Base-by-base conservation (phyloP, 768 basidiomycete genomes). In the Dendrothele bispora region DNA sequence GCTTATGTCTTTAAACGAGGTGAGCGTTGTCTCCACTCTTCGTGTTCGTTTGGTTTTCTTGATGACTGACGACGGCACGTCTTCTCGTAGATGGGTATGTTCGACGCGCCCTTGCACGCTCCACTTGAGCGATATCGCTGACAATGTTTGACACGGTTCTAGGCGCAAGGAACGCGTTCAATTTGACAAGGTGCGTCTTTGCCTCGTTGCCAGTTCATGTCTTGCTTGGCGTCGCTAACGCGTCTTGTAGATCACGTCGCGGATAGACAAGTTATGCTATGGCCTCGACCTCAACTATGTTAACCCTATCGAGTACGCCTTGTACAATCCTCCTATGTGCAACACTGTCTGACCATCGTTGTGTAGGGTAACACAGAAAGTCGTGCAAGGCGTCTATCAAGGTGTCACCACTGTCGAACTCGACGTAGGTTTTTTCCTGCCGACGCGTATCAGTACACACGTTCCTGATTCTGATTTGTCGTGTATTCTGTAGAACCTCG, bases 351-450 rank as follows among this genome's bases (percentile, higher is more conserved):
- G 21, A 25, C 59, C 27, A 64, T 29, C 11, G 0, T 28, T 43
- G 24, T 18, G 7, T 52, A 95, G 91, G 60, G 83, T 94, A 20
- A 82, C 91, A 6, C 90, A 94, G 70, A 95, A 95, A 65, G 95
- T 97, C 49, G 88, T 95, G 35, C 80, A 83, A 21, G 95, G 94
- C 54, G 91, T 97, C 17, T 97, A 97, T 62, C 85, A 88, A 56
- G 95, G 94, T 18, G 94, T 98, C 21, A 99, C 95, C 1, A 99
- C 97, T 4, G 88, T 91, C 50, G 97, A 99, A 29, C 46, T 55
- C 41, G 54, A 55, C 22, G 28, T 37, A 30, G 2, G 8, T 27
- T 29, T 32, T 35, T 7, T 11, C 22, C 32, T 18, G 10, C 39
- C 1, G 22, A 28, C 17, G 7, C 4, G 12, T 2, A 17, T 29